Evolutionary conservation across 192 early-diverging fungal species (phyloP).

Genomic region (Pilobolus umbonatus): DNA sequence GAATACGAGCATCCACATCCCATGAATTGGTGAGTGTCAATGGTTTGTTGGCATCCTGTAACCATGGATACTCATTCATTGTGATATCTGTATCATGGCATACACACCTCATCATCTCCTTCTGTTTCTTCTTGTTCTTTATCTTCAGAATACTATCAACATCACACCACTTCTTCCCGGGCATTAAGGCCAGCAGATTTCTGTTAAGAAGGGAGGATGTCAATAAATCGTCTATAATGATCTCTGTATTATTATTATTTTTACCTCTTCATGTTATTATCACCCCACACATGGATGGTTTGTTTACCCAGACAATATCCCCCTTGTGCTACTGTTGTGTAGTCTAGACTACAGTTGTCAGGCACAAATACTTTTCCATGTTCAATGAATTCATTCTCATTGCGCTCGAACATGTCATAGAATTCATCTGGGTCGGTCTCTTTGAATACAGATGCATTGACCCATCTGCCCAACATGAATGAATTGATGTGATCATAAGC

Average conservation of each 20-base stretch:
- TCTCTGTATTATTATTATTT: neutral
- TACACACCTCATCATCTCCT: constrained; percentile 10
- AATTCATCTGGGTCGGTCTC: constrained; percentile 20
- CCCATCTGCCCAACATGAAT: constrained; percentile 21
- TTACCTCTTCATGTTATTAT: constrained; percentile 27
- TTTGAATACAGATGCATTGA: constrained; percentile 20
- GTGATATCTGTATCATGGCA: constrained; percentile 25
- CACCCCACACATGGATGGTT: constrained; percentile 29
- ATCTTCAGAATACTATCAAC: constrained; percentile 8
- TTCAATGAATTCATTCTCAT: constrained; percentile 24
- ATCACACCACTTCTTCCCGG: constrained; percentile 29
- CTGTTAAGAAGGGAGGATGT: neutral
- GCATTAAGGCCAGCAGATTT: constrained; percentile 23
- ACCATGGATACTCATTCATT: constrained; percentile 13
- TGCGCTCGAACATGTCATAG: constrained; percentile 30
- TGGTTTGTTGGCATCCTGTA: constrained; percentile 12
- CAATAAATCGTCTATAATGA: neutral
- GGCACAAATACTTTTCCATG: constrained; percentile 23
- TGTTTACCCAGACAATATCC: constrained; percentile 18
- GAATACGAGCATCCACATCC: constrained; percentile 19
- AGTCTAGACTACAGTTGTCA: constrained; percentile 23
- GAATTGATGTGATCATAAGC: too few species aligned
- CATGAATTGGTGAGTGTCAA: constrained; percentile 20
- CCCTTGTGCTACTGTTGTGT: constrained; percentile 26
- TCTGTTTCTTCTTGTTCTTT: neutral